A percentile compares a stretch with the other conserved stretches of the same genome.
phyloP scores from a whole-genome alignment of 2,329 filamentous ascomycete genomes.

The Albophoma yamanashiensis region DNA sequence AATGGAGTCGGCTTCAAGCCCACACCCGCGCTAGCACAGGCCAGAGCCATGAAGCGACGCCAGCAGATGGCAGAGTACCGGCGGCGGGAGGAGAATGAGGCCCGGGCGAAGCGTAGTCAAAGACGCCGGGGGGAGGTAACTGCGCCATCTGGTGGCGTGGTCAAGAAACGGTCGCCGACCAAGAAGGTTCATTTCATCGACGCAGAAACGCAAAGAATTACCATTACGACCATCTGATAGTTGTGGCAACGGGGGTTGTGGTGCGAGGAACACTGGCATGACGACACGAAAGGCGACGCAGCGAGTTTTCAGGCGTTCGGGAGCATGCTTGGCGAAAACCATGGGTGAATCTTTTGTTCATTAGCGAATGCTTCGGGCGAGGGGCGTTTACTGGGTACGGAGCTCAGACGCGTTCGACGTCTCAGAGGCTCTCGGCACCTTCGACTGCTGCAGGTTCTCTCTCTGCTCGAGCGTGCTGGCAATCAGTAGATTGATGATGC shows the following conservation, averaged over 20 bases:
- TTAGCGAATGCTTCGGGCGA: neutral
- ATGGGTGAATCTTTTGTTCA: neutral
- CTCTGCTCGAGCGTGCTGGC: neutral
- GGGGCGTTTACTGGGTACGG: neutral
- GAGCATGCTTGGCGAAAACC: neutral
- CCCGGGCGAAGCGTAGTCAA: slow-evolving; percentile 43
- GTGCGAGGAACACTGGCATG: neutral
- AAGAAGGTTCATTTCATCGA: slow-evolving; percentile 31
- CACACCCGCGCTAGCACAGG: slow-evolving; percentile 48
- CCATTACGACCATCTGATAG: slow-evolving; percentile 19
- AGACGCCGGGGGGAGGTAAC: slow-evolving; percentile 29
- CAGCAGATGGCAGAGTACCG: slow-evolving; percentile 54
- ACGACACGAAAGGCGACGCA: neutral
- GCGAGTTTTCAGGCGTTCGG: neutral
- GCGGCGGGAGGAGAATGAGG: slow-evolving; percentile 50
- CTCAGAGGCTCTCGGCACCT: no score
- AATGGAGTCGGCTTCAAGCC: slow-evolving; percentile 59
- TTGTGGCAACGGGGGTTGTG: no score
- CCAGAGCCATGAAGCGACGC: slow-evolving; percentile 43
- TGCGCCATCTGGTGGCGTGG: slow-evolving; percentile 9
- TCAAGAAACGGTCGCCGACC: slow-evolving; percentile 15
- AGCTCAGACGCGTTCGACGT: neutral
- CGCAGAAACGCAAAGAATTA: slow-evolving; percentile 21
- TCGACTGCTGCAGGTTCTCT: neutral
- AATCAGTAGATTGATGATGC: neutral